Base-by-base conservation (phyloP, 345 rosid genomes). In the Citrus inodora region DNA sequence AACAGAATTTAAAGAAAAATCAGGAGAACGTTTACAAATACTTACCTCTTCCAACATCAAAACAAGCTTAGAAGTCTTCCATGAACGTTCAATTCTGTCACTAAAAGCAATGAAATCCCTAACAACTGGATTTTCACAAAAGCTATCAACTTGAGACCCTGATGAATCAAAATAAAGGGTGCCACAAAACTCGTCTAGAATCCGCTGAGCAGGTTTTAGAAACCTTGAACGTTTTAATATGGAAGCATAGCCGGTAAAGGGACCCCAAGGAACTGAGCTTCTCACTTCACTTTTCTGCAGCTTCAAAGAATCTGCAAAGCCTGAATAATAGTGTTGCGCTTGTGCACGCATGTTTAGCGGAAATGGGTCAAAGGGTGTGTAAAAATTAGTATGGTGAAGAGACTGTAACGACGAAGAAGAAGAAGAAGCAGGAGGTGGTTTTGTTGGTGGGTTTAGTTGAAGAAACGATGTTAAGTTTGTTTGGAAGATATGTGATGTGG, bases 11-110 rank as follows among this genome's bases (percentile, higher is more conserved):
- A 30, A 25, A 71, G 25, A 0, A 28, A 37, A 27, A 53, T 53
- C 58, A 16, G 22, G 58, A 53, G 58, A 53, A 53, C 60, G 61
- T 10, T 7, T 27, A 9, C 7, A 62, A 4, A 59, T 7, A 10
- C 27, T 64, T 78, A 88, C 91, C 89, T 88, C 88, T 63, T 88
- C 88, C 1, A 84, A 74, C 87, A 88, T 48, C 46, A 76, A 69
- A 11, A 85, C 67, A 7, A 88, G 77, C 77, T 67, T 85, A 6
- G 89, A 81, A 58, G 80, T 83, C 81, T 76, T 83, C 81, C 76
- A 79, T 14, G 80, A 76, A 72, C 51, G 74, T 16, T 80, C 87
- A 62, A 77, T 6, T 79, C 78, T 66, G 35, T 79, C 85, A 69
- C 80, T 76, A 55, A 76, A 79, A 32, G 77, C 55, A 51, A 67